Percentiles rank a stretch among this genome's conserved stretches.
Conservation (phyloP, 225 moss, liverwort and hornwort genomes). For the Bryum argenteum region DNA sequence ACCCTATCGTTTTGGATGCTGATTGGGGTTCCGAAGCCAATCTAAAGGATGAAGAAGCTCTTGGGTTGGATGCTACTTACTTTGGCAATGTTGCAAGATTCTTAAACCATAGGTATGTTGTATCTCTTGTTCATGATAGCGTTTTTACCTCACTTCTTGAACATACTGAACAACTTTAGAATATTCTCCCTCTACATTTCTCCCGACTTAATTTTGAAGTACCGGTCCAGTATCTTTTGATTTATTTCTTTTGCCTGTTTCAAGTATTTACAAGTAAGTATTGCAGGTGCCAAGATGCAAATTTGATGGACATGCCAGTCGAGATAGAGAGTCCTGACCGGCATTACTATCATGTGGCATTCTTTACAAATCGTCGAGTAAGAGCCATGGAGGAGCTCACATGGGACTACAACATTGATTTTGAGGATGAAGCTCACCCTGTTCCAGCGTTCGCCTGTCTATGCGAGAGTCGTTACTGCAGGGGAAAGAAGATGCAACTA, state of each 20-base stretch:
- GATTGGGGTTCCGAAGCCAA: slow-evolving; percentile 71
- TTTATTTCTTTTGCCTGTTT: slow-evolving; percentile 1
- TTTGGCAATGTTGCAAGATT: slow-evolving; percentile 73
- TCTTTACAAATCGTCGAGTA: slow-evolving; percentile 60
- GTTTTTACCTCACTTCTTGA: background rate
- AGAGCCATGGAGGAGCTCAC: slow-evolving; percentile 65
- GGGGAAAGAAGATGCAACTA: slow-evolving; percentile 35
- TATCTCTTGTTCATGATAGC: background rate
- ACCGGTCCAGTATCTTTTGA: too few relatives aligned
- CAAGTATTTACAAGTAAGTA: slow-evolving; percentile 18
- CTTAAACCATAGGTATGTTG: slow-evolving; percentile 58
- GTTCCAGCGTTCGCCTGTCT: slow-evolving; percentile 57
- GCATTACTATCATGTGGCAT: slow-evolving; percentile 73
- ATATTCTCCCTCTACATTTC: too few relatives aligned
- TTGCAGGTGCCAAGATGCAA: slow-evolving; percentile 65
- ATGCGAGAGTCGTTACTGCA: slow-evolving; percentile 56
- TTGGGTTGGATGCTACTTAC: slow-evolving; percentile 69
- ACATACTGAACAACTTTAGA: too few relatives aligned
- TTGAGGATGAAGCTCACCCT: slow-evolving; percentile 58
- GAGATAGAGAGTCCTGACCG: slow-evolving; percentile 67
- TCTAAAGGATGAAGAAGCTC: slow-evolving; percentile 62
- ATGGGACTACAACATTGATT: slow-evolving; percentile 70
- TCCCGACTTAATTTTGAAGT: too few relatives aligned
- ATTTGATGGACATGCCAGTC: slow-evolving; percentile 65
- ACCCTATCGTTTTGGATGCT: slow-evolving; percentile 60